phyloP scores from a whole-genome alignment of 2,329 filamentous ascomycete genomes.

The Knoxdaviesia proteae region DNA sequence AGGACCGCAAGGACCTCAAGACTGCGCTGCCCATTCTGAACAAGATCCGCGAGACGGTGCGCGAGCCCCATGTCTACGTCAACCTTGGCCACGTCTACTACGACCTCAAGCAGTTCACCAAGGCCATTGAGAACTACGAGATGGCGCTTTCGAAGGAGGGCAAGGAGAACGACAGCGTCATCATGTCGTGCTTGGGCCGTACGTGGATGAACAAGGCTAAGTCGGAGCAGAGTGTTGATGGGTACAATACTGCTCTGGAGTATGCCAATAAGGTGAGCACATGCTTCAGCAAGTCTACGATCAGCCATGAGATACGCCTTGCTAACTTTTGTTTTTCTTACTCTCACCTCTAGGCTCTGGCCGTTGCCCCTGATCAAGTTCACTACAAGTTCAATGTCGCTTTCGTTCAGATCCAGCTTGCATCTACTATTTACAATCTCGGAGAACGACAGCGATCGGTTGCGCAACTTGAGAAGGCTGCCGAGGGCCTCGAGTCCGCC shows the following conservation, averaged over 20 bases:
- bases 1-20: conserved; percentile 80
- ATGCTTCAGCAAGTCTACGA: neutral
- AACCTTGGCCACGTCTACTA: conserved; percentile 88
- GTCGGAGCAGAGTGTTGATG: conserved; percentile 33
- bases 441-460: conserved; percentile 58
- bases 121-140: conserved; percentile 92
- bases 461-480: conserved; percentile 61
- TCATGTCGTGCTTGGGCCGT: conserved; percentile 69
- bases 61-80: conserved; percentile 71
- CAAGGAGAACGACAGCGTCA: conserved; percentile 50
- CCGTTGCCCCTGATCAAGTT: conserved; percentile 59
- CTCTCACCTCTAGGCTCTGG: conserved; percentile 38
- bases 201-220: conserved; percentile 72
- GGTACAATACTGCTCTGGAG: conserved; percentile 34
- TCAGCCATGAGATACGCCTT: neutral
- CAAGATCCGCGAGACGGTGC: conserved; percentile 75
- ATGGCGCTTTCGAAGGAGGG: conserved; percentile 60
- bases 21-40: conserved; percentile 71
- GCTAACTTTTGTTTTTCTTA: neutral
- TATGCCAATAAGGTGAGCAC: conserved; percentile 39
- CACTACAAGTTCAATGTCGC: conserved; percentile 96
- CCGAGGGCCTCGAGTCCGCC: conserved; percentile 63
- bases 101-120: conserved; percentile 73
- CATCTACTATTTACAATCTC: conserved; percentile 55
- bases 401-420: conserved; percentile 90